Evolutionary conservation across 345 rosid genomes (phyloP).

Genomic region (Lepidium sativum): DNA sequence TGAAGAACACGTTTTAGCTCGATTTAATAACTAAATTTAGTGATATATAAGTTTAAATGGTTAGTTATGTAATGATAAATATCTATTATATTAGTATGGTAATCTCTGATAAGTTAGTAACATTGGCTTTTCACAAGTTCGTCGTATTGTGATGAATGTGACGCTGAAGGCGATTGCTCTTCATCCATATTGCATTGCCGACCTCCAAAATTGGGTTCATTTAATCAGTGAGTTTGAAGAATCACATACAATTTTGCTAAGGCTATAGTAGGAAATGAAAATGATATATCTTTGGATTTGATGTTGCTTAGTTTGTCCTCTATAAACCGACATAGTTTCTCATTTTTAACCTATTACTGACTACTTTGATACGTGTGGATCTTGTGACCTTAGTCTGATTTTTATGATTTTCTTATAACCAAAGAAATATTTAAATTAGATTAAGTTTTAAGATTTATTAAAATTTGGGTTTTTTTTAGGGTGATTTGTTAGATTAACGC

Average conservation of each 20-base stretch:
- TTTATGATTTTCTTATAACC: too few relatives aligned
- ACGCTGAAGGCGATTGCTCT: constrained; percentile 11
- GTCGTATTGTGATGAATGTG: not conserved
- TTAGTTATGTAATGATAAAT: not conserved
- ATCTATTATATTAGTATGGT: too few relatives aligned
- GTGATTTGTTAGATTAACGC: too few relatives aligned
- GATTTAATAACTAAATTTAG: not conserved
- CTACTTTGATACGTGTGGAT: not conserved
- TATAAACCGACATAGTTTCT: constrained; percentile 1
- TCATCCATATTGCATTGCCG: constrained; percentile 18
- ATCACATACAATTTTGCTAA: not conserved
- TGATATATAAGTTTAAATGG: not conserved
- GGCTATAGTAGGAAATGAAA: not conserved
- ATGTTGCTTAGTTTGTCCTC: constrained; percentile 2
- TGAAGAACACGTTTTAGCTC: constrained; percentile 1
- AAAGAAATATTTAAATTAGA: too few relatives aligned
- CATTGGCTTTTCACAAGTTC: not conserved
- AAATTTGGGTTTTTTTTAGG: too few relatives aligned
- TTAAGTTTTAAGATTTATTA: too few relatives aligned
- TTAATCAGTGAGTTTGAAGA: constrained; percentile 7
- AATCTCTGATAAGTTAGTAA: not conserved
- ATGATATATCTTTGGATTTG: not conserved
- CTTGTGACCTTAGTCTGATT: not conserved
- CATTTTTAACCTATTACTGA: not conserved
- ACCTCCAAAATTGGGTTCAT: constrained; percentile 3